phyloP scores from a whole-genome alignment of 768 basidiomycete species.

The Termitomyces bulborhizus region DNA sequence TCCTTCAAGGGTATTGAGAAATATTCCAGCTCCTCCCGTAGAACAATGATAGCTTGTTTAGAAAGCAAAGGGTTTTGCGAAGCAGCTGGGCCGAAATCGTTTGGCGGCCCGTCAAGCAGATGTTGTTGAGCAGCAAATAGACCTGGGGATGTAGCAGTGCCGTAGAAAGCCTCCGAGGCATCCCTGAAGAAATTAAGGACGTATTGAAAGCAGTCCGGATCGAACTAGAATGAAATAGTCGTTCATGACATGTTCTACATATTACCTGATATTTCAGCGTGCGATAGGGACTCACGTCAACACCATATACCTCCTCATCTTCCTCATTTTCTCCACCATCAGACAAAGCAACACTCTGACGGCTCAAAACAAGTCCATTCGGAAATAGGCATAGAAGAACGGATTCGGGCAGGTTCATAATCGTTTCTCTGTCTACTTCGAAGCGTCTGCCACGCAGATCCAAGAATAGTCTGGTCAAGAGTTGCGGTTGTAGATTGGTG shows the following conservation, averaged over 20 bases:
- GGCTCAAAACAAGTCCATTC: constrained; percentile 89
- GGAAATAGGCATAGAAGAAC: constrained; percentile 95
- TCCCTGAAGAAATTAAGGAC: constrained; percentile 88
- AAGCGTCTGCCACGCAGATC: constrained; percentile 90
- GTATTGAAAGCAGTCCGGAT: constrained; percentile 93
- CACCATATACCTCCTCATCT: constrained; percentile 68
- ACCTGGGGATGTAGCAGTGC: constrained; percentile 65
- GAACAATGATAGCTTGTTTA: constrained; percentile 97
- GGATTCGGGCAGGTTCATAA: constrained; percentile 98
- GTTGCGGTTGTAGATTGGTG: constrained; percentile 75
- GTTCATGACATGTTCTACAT: not conserved
- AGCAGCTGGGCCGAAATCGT: constrained; percentile 56
- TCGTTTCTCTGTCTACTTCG: constrained; percentile 92
- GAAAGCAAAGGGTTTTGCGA: constrained; percentile 88
- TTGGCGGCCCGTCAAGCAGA: constrained; percentile 58
- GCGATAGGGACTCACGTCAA: not conserved
- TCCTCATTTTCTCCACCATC: constrained; percentile 73
- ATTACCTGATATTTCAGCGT: constrained; percentile 1
- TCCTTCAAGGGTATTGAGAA: constrained; percentile 88
- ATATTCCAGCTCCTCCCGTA: constrained; percentile 97
- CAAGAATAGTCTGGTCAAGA: constrained; percentile 82
- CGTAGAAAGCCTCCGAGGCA: constrained; percentile 90
- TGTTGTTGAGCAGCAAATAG: constrained; percentile 76
- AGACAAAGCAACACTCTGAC: constrained; percentile 72
- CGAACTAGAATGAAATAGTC: constrained; percentile 55